Base-by-base conservation (phyloP, 331 rosid species). In the Quercus tomentella region DNA sequence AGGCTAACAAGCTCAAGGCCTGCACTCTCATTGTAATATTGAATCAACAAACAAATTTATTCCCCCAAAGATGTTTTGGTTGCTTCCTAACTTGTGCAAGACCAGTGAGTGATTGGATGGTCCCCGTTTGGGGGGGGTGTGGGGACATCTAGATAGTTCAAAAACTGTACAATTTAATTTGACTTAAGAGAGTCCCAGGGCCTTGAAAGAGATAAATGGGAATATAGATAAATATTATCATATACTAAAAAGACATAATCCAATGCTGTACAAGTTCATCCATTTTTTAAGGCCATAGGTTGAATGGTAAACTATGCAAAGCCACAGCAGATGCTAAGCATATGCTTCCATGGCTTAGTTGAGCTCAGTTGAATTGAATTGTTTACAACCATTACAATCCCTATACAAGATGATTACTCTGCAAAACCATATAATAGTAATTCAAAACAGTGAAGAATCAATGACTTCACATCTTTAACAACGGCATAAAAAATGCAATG, bases 101-200 rank as follows among this genome's bases (percentile, higher is more conserved):
- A 56, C 3, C 25, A 56, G 41, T 4, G 21, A 56, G 23, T 56
- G 62, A 56, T n/a, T 56, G 23, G 60, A 56, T n/a, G 62, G 9
- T 1, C 7, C 7, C 0, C 0, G 35, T 6, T 1, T 8, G 8
- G 41, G 35, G 35, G 6, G 1, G 66, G 2, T 1, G 18, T 7
- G 12, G 12, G 66, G 6, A 60, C 17, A 22, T 25, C 26, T 60
- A 23, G 67, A 60, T 5, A 23, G 33, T 60, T 60, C 67, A 60
- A 60, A 25, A 60, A 11, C 63, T 21, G 3, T 23, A 60, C 67
- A 60, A 60, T 21, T 60, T 25, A 23, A 25, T 22, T 25, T 61
- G 67, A 61, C 67, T 61, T 23, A 23, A 17, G 16, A 61, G 37
- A 61, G 68, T 14, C 68, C 20, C 3, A 3, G n/a, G 10, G 14